Evolutionary conservation across 73 alveolate genomes (phyloP).

Genomic region (Symbiodinium pilosum): DNA sequence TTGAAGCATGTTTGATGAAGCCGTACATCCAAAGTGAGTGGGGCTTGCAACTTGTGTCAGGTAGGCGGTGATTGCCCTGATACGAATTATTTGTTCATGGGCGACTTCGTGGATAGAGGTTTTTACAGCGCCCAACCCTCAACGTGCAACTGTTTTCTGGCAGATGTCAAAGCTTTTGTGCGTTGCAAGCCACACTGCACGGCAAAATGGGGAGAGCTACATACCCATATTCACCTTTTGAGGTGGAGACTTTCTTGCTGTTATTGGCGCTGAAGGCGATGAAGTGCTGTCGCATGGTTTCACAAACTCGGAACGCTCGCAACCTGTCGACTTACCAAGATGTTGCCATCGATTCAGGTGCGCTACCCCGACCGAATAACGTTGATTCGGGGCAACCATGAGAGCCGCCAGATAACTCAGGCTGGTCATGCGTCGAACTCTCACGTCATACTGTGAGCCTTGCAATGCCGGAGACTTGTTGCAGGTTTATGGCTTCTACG

Average conservation of each 20-base stretch:
- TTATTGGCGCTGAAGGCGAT: constrained; percentile 98
- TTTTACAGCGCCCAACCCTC: constrained; percentile 95
- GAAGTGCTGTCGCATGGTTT: not conserved
- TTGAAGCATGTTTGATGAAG: not conserved
- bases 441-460: not conserved
- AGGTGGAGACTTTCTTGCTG: constrained; percentile 98
- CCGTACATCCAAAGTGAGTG: not conserved
- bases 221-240: constrained; percentile 96
- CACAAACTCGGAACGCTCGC: too few species aligned
- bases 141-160: constrained; percentile 45
- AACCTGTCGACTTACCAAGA: too few species aligned
- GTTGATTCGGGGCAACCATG: constrained; percentile 97
- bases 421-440: constrained; percentile 78
- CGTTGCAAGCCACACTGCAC: too few species aligned
- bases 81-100: constrained; percentile 98
- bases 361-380: constrained; percentile 96
- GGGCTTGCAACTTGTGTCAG: constrained; percentile 23
- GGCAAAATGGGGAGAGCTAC: too few species aligned
- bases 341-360: constrained; percentile 85
- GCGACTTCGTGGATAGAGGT: constrained; percentile 99
- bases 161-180: not conserved
- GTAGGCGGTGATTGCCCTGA: constrained; percentile 99
- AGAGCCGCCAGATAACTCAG: constrained; percentile 97
- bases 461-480: not conserved
- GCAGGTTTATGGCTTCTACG: constrained; percentile 98